These are phyloP conservation scores for Penicillium expansum DNA, from an alignment of 2,329 filamentous ascomycete species.

Conservation along the genomic window DNA sequence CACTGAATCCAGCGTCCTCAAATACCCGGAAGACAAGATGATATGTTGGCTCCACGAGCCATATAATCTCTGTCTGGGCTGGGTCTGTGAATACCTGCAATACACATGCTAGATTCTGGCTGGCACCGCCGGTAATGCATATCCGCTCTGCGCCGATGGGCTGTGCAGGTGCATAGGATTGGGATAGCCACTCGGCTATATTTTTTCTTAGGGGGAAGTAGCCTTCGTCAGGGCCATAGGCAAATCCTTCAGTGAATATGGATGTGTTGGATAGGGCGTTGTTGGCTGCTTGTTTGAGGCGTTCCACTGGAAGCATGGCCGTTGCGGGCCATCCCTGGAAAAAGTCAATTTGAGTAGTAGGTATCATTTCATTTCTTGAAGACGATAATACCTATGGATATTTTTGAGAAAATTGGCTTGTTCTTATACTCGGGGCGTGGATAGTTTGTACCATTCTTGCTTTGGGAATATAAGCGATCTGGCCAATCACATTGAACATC, in stretches of 20 bases:
- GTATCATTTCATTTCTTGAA: not conserved
- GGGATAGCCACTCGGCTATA: conserved; percentile 66
- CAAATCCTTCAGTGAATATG: conserved; percentile 60
- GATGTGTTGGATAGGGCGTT: too few species aligned
- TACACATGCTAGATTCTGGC: conserved; percentile 74
- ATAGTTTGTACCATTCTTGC: not conserved
- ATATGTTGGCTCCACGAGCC: conserved; percentile 77
- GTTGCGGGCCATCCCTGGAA: conserved; percentile 46
- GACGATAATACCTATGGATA: not conserved
- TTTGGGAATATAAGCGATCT: conserved; percentile 5
- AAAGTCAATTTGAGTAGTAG: conserved; percentile 36
- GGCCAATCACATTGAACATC: not conserved
- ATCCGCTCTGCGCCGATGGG: conserved; percentile 58
- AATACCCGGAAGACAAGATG: conserved; percentile 77
- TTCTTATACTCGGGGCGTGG: not conserved
- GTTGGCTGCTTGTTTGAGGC: too few species aligned
- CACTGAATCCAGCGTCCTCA: conserved; percentile 69
- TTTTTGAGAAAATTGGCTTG: not conserved
- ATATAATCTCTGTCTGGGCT: conserved; percentile 66
- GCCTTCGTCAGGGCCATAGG: conserved; percentile 75
- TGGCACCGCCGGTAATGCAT: conserved; percentile 77
- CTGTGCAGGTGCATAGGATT: conserved; percentile 52
- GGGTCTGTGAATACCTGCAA: conserved; percentile 77
- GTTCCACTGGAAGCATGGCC: too few species aligned
- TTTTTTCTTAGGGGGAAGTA: conserved; percentile 63